Evolutionary conservation across 257 asterid genomes (phyloP), one percentile per base, ranked within the genome.

Genomic region (Solanum okadae): DNA sequence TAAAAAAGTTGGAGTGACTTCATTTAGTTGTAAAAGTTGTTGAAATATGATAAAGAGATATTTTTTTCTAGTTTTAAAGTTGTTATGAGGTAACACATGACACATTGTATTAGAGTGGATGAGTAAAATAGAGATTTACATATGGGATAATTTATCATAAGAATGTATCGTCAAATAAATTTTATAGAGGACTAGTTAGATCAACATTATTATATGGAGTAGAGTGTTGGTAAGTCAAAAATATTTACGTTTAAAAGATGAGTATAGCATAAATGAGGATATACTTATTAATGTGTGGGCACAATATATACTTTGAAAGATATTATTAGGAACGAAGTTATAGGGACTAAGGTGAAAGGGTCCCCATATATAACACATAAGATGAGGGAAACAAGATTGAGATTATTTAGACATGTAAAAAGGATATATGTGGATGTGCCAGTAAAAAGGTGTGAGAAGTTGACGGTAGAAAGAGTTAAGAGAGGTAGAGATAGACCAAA

Each of bases 371-470:
- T 65, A 1, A 11, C 15, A 25, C 2, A 65, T 11, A n/a, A 11
- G 9, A 65, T 5, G 33, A n/a, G 4, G 0, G 4, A n/a, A n/a
- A 1, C 7, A 65, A n/a, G 1, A n/a, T 0, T n/a, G 4, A n/a
- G 8, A 65, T 65, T 0, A 1, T n/a, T 10, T 2, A 2, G 3
- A 25, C 1, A 65, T n/a, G 8, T 65, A 27, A 65, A 65, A 0
- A n/a, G 1, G 4, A n/a, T 5, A n/a, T 11, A 0, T 1, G 6
- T 10, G 15, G 0, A 23, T 61, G 33, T 1, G 2, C 0, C 8
- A 0, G 1, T 65, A 65, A 65, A 0, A 65, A n/a, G 0, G 2
- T n/a, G 33, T 25, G 31, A 65, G 15, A 65, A 12, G 33, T 63
- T 65, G 33, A 10, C 3, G 11, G 1, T 65, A 65, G 5, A 0